Percentiles rank a stretch among this genome's conserved stretches.
These are phyloP conservation scores for Pleurotus cornucopiae DNA, from an alignment of 768 basidiomycete genomes.

Conservation along the genomic window DNA sequence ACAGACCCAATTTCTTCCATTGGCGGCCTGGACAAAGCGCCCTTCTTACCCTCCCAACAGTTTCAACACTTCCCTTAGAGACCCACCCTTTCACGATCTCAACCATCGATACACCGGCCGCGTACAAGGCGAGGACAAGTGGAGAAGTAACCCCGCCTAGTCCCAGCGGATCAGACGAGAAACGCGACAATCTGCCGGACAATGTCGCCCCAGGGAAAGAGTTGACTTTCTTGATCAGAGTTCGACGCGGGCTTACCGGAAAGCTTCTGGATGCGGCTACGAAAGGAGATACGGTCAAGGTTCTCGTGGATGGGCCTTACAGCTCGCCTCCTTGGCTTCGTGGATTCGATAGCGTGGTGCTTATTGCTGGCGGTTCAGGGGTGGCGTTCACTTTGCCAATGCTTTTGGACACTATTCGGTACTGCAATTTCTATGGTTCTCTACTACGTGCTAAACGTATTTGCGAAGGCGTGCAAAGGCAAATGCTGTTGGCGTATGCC, in stretches of 20 bases:
- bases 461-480: slow-evolving; percentile 21
- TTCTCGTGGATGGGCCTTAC: slow-evolving; percentile 61
- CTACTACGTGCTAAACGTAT: not conserved
- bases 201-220: slow-evolving; percentile 26
- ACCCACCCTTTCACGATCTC: slow-evolving; percentile 63
- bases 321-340: slow-evolving; percentile 36
- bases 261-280: slow-evolving; percentile 32
- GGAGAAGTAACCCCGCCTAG: not conserved
- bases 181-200: not conserved
- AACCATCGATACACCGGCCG: slow-evolving; percentile 25
- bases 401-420: slow-evolving; percentile 39
- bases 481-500: slow-evolving; percentile 19
- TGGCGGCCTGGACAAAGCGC: slow-evolving; percentile 55
- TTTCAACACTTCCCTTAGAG: slow-evolving; percentile 43
- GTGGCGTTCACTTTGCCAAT: slow-evolving; percentile 43
- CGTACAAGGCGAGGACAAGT: not conserved
- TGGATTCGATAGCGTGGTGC: slow-evolving; percentile 39
- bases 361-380: slow-evolving; percentile 52
- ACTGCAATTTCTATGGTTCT: slow-evolving; percentile 10
- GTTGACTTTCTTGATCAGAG: slow-evolving; percentile 56
- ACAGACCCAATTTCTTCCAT: slow-evolving; percentile 31
- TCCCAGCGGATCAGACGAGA: slow-evolving; percentile 1
- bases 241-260: slow-evolving; percentile 56
- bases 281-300: slow-evolving; percentile 25
- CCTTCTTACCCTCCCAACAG: slow-evolving; percentile 44